These are phyloP conservation scores for Lentinula lateritia DNA, from an alignment of 768 basidiomycete species.

Conservation along the genomic window DNA sequence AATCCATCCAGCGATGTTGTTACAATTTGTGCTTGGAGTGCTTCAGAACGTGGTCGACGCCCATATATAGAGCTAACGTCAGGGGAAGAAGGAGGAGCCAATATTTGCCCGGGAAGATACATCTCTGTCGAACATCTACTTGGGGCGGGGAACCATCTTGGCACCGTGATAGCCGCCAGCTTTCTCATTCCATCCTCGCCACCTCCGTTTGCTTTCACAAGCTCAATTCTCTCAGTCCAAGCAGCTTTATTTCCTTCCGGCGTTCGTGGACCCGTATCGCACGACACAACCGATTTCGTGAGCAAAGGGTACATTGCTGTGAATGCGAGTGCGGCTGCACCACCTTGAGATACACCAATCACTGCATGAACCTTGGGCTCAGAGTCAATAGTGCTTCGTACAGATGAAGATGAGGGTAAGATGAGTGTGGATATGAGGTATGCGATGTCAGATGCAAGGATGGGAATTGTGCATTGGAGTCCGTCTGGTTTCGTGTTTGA, in stretches of 20 bases:
- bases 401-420: constrained; percentile 17
- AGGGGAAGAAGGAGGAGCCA: constrained; percentile 18
- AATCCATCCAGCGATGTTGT: constrained; percentile 38
- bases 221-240: constrained; percentile 40
- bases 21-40: constrained; percentile 15
- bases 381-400: neutral
- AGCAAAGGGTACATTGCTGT: constrained; percentile 28
- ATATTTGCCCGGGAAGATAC: constrained; percentile 9
- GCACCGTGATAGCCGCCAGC: constrained; percentile 35
- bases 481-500: neutral
- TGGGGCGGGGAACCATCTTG: constrained; percentile 44
- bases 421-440: constrained; percentile 27
- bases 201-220: constrained; percentile 19
- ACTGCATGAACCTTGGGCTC: constrained; percentile 33
- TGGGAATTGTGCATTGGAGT: constrained; percentile 30
- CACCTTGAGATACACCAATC: constrained; percentile 52
- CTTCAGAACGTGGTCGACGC: constrained; percentile 3
- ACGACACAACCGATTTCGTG: constrained; percentile 38
- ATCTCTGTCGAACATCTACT: constrained; percentile 19
- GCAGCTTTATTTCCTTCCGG: constrained; percentile 40
- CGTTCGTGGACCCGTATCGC: constrained; percentile 41
- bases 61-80: constrained; percentile 23
- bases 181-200: constrained; percentile 30
- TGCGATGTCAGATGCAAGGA: constrained; percentile 40
- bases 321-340: constrained; percentile 44